A percentile compares a stretch with the other conserved stretches of the same genome.
These are phyloP conservation scores for Mortierella sp. DNA, from an alignment of 371 early-diverging fungal species.

Conservation along the genomic window DNA sequence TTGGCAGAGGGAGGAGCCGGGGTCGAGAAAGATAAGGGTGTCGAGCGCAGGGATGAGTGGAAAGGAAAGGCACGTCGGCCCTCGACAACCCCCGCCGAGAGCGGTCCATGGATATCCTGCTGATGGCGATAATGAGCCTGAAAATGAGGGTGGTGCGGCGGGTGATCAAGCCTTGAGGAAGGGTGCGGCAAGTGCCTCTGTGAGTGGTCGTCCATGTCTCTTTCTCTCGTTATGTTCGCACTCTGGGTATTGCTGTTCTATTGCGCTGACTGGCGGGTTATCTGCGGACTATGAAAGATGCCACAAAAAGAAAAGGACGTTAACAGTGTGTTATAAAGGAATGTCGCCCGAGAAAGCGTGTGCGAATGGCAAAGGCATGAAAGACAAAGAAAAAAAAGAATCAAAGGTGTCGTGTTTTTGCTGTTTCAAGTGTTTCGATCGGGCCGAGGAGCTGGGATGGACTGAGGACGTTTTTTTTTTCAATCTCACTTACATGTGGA, in stretches of 20 bases:
- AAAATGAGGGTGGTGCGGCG: conserved; percentile 33
- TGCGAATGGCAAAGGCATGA: background rate
- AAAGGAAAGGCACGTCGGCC: conserved; percentile 43
- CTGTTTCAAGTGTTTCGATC: conserved; percentile 3
- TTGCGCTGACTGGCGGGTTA: background rate
- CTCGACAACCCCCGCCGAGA: conserved; percentile 51
- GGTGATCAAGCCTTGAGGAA: conserved; percentile 17
- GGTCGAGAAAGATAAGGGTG: conserved; percentile 19
- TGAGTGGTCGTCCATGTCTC: conserved; percentile 45
- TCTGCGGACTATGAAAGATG: conserved; percentile 6
- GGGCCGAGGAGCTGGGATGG: background rate
- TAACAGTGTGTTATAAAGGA: background rate
- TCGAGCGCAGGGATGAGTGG: conserved; percentile 23
- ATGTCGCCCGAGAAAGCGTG: background rate
- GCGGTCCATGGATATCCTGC: conserved; percentile 50
- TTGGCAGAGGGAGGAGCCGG: conserved; percentile 13
- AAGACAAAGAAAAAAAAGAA: background rate
- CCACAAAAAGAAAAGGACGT: background rate
- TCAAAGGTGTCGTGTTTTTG: background rate
- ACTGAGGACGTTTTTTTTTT: background rate
- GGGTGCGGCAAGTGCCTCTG: conserved; percentile 16
- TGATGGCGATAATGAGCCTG: conserved; percentile 39
- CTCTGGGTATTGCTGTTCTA: too few species aligned
- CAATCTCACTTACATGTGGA: background rate
- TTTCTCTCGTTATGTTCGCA: background rate